Percentiles rank a stretch among this genome's conserved stretches.
Evolutionary conservation across 345 rosid species (phyloP).

Genomic region (Theobroma cacao): DNA sequence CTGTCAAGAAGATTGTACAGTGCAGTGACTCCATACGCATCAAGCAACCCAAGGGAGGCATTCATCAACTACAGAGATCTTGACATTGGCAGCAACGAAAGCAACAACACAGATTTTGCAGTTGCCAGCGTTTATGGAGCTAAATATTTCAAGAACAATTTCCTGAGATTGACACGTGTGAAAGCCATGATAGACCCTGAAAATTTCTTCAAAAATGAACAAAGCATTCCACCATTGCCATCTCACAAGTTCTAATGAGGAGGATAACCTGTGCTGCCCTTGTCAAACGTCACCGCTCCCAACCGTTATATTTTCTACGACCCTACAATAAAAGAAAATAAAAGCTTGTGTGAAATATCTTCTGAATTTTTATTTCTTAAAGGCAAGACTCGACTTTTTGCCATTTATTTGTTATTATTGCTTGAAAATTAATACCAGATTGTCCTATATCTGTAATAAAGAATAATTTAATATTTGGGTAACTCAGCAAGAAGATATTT

Average conservation of each 20-base stretch:
- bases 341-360: not conserved
- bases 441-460: not conserved
- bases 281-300: not conserved
- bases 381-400: not conserved
- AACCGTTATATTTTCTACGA: not conserved
- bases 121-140: constrained; percentile 37
- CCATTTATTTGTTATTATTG: not conserved
- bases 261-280: not conserved
- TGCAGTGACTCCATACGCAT: constrained; percentile 41
- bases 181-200: constrained; percentile 40
- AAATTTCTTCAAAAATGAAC: constrained; percentile 37
- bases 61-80: constrained; percentile 68
- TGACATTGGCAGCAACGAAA: constrained; percentile 45
- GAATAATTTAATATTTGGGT: not conserved
- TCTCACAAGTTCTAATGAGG: not conserved
- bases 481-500: not conserved
- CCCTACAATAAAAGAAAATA: not conserved
- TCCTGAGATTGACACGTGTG: constrained; percentile 33
- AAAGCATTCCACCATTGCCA: constrained; percentile 29
- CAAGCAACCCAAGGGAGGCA: constrained; percentile 57
- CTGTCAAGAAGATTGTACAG: constrained; percentile 35
- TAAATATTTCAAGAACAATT: constrained; percentile 36
- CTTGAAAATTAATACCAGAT: not conserved
- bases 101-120: constrained; percentile 19
- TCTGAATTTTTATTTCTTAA: not conserved